Evolutionary conservation across 805 yeast genomes (phyloP), one percentile per base, ranked within the genome.

Genomic region (Hagleromyces aurorensis): DNA sequence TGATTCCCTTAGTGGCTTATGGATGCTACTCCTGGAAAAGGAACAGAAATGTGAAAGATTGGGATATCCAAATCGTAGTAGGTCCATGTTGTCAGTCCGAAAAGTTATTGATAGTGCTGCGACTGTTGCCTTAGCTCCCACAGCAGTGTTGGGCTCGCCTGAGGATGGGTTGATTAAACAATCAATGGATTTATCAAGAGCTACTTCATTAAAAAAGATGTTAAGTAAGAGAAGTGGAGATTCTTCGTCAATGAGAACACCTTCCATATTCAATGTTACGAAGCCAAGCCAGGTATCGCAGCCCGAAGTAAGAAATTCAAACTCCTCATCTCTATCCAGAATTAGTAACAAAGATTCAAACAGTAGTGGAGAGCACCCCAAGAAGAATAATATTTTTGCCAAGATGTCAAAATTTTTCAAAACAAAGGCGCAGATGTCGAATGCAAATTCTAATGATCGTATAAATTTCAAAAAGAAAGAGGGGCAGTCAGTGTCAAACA

Each of bases 1-100:
- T 55, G 91, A 82, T 53, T 63, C 84, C 0, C 58, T 81, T 10
- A 72, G 81, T 9, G 94, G 89, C 0, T 65, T 78, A 34, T 85
- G 87, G 78, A 76, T 76, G 25, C 59, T 84, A 12, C 55, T 75
- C 11, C 55, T 78, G 16, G 84, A 80, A 32, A 55, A 57, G 19
- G 65, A 64, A 29, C 54, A 40, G 26, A 52, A 49, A 28, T 40
- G 46, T 19, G 59, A 59, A 21, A 48, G 40, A 5, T 40, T 45
- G 12, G 55, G 50, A 26, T 47, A 45, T 29, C 58, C 57, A n/a
- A 50, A 49, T 9, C 46, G 64, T 36, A 59, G 59, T 23, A 44
- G 59, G 22, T 59, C 64, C 10, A 44, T 55, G 2, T 21, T 54
- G 6, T 55, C 61, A 6, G 50, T 55, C 9, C 41, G 46, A 27